A percentile compares a stretch with the other conserved stretches of the same genome.
Conservation (phyloP, 768 basidiomycete genomes). For the Galerina marginata region DNA sequence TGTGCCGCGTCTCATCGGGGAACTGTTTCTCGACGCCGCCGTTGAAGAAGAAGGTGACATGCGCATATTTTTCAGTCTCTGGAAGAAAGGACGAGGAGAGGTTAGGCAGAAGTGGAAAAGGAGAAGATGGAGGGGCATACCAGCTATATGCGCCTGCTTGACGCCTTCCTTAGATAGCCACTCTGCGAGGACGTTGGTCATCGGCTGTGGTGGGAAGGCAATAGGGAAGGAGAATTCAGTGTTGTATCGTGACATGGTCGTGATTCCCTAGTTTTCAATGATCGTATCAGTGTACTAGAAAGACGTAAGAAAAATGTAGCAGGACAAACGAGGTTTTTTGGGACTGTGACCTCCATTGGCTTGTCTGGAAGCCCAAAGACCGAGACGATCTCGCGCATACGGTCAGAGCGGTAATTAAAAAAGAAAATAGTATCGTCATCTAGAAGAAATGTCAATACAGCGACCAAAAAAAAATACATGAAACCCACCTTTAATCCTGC, state of each 20-base stretch:
- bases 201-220: conserved; percentile 92
- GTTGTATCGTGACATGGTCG: conserved; percentile 95
- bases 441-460: conserved; percentile 29
- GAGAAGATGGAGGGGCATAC: conserved; percentile 38
- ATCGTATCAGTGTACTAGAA: neutral
- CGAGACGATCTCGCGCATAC: conserved; percentile 89
- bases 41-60: conserved; percentile 99
- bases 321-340: conserved; percentile 73
- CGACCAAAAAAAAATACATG: neutral
- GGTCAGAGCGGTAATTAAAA: conserved; percentile 98
- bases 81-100: conserved; percentile 6
- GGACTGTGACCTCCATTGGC: conserved; percentile 82
- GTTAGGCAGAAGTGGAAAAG: neutral
- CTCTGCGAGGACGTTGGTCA: conserved; percentile 95
- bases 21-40: conserved; percentile 96
- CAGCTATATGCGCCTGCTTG: conserved; percentile 90
- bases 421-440: conserved; percentile 91
- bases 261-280: conserved; percentile 62
- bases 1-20: conserved; percentile 76
- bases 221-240: conserved; percentile 86
- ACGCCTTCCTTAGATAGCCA: conserved; percentile 81
- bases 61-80: conserved; percentile 98
- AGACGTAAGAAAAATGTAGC: neutral
- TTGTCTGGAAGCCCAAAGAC: conserved; percentile 84
- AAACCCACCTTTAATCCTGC: conserved; percentile 76